These are phyloP conservation scores for Citrullus mucosospermus DNA, from an alignment of 306 rosid species.

Conservation along the genomic window DNA sequence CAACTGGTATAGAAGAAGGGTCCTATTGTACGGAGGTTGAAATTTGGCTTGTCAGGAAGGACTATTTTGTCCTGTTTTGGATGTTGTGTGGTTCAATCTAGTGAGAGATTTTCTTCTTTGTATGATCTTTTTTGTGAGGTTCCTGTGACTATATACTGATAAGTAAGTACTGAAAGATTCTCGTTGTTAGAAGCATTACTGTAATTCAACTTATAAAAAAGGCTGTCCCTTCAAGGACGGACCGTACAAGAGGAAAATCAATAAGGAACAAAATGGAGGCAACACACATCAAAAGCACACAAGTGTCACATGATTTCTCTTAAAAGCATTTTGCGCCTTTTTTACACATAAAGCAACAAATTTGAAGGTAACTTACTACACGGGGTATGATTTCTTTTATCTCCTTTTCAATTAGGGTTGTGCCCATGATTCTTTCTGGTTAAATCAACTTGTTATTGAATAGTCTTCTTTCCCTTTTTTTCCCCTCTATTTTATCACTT, in stretches of 20 bases:
- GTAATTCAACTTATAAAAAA: not conserved
- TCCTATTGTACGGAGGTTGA: not conserved
- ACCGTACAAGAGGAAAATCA: not conserved
- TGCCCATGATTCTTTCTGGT: not conserved
- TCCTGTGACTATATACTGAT: not conserved
- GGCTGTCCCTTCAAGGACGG: not conserved
- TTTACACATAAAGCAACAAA: not conserved
- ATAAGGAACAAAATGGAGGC: not conserved
- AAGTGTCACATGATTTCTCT: not conserved
- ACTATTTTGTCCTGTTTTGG: not conserved
- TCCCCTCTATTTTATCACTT: not conserved
- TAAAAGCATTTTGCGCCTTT: not conserved
- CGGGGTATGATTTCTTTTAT: not conserved
- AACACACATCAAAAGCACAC: not conserved
- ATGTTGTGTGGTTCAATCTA: not conserved
- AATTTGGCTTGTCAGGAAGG: not conserved
- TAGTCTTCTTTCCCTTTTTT: not conserved
- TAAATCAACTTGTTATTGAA: not conserved
- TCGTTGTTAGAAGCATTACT: not conserved
- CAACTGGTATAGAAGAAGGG: not conserved
- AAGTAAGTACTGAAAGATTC: not conserved
- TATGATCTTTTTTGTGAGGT: not conserved
- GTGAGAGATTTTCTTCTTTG: not conserved
- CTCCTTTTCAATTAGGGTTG: not conserved
- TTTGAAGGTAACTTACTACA: not conserved